A percentile compares a stretch with the other conserved stretches of the same genome.
Evolutionary conservation across 2,329 filamentous ascomycete genomes (phyloP).

Genomic region (Venturia aucupariae): DNA sequence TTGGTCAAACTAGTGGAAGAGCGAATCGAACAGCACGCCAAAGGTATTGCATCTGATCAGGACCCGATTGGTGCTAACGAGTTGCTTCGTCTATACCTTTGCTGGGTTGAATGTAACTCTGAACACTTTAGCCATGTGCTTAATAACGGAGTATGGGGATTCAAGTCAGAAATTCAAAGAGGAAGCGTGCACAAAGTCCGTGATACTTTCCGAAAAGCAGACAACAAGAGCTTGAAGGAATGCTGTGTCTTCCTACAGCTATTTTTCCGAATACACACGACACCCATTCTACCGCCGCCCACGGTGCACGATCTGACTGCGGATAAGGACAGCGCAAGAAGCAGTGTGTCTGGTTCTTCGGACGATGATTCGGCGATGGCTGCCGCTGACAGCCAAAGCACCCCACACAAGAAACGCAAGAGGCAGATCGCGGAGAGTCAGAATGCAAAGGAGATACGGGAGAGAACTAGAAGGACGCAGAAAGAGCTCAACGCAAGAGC

Average conservation of each 20-base stretch:
- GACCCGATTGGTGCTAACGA: neutral
- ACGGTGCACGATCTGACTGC: neutral
- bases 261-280: neutral
- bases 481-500: conserved; percentile 36
- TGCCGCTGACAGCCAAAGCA: conserved; percentile 15
- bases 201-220: neutral
- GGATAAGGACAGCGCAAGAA: neutral
- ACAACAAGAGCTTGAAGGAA: conserved; percentile 1
- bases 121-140: neutral
- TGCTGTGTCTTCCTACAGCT: neutral
- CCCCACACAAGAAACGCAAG: conserved; percentile 35
- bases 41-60: neutral
- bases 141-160: neutral
- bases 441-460: conserved; percentile 45
- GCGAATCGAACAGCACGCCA: neutral
- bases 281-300: neutral
- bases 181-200: neutral
- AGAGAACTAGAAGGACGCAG: conserved; percentile 36
- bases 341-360: neutral
- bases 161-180: neutral
- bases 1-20: neutral
- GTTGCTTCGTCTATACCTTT: conserved; percentile 26
- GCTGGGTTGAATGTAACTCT: conserved; percentile 20
- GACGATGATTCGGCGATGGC: conserved; percentile 4
- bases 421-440: conserved; percentile 36